Conservation (phyloP, 2,329 filamentous ascomycete species). For the Penicillium nordicum region DNA sequence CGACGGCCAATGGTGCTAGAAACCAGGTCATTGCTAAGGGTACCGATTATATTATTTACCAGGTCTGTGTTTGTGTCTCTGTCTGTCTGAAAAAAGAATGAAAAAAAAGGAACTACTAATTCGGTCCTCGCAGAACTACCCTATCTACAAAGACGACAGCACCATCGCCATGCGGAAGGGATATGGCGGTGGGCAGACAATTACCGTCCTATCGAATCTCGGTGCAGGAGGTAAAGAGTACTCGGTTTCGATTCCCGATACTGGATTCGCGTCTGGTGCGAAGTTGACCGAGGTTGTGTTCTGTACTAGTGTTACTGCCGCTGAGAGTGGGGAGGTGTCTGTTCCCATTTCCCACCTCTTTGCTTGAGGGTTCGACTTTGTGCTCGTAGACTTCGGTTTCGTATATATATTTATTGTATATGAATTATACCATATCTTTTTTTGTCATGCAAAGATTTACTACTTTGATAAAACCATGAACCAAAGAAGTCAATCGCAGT, state of each 20-base stretch:
- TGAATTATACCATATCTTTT: neutral
- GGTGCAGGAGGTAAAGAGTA: constrained; percentile 31
- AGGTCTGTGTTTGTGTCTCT: constrained; percentile 15
- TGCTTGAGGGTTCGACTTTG: constrained; percentile 10
- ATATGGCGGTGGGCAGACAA: constrained; percentile 39
- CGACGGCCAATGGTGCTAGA: constrained; percentile 50
- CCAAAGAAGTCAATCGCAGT: neutral
- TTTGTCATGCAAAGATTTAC: neutral
- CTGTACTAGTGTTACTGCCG: constrained; percentile 45
- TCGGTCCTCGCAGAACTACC: constrained; percentile 31
- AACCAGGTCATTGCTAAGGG: constrained; percentile 40
- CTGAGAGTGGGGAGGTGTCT: constrained; percentile 42
- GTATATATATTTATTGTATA: too few species aligned
- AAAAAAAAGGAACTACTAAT: too few species aligned
- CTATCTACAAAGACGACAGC: constrained; percentile 45
- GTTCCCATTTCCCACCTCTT: constrained; percentile 39
- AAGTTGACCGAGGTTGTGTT: constrained; percentile 28
- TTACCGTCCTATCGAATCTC: constrained; percentile 44
- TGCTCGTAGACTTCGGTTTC: constrained; percentile 1
- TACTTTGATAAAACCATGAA: neutral
- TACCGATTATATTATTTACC: constrained; percentile 39
- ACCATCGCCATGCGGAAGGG: constrained; percentile 46
- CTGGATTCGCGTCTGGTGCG: constrained; percentile 25
- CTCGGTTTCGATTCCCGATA: constrained; percentile 24
- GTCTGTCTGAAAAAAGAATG: too few species aligned